Conservation (phyloP, 768 basidiomycete genomes). For the Mycena maculata region DNA sequence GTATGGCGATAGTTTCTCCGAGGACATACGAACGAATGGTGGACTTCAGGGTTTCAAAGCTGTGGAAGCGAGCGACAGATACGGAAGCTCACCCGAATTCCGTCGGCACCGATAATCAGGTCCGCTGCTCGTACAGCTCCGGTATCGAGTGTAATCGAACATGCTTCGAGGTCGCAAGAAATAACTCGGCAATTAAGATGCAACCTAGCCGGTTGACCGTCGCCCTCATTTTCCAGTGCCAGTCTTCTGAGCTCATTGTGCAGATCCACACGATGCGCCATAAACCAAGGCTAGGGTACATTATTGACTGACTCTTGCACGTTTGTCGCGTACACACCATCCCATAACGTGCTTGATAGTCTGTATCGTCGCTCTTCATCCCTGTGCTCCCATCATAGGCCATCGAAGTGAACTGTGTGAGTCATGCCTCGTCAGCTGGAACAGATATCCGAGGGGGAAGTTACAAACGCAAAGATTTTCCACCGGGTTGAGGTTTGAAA, state of each 20-base stretch:
- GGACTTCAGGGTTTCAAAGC: constrained; percentile 6
- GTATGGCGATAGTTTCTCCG: constrained; percentile 20
- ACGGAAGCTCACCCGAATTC: constrained; percentile 21
- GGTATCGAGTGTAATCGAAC: constrained; percentile 9
- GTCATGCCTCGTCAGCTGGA: neutral
- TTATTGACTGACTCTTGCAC: neutral
- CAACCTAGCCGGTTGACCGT: constrained; percentile 17
- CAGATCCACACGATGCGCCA: constrained; percentile 31
- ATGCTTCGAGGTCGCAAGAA: constrained; percentile 13
- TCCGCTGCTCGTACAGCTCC: constrained; percentile 4
- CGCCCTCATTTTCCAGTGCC: constrained; percentile 3
- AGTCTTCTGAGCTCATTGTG: constrained; percentile 23
- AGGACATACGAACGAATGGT: constrained; percentile 22
- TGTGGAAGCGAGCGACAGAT: neutral
- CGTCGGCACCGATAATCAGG: constrained; percentile 29
- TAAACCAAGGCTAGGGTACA: constrained; percentile 19
- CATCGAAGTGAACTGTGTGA: constrained; percentile 27
- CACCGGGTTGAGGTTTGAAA: constrained; percentile 19
- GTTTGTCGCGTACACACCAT: neutral
- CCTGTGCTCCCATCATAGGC: constrained; percentile 26
- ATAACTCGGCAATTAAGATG: constrained; percentile 19
- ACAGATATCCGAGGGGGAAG: neutral
- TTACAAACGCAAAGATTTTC: constrained; percentile 26
- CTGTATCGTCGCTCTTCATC: constrained; percentile 20
- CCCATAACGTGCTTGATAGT: constrained; percentile 24